These are phyloP conservation scores for Groenewaldozyma salmanticensis DNA, from an alignment of 805 yeast genomes.

Conservation along the genomic window DNA sequence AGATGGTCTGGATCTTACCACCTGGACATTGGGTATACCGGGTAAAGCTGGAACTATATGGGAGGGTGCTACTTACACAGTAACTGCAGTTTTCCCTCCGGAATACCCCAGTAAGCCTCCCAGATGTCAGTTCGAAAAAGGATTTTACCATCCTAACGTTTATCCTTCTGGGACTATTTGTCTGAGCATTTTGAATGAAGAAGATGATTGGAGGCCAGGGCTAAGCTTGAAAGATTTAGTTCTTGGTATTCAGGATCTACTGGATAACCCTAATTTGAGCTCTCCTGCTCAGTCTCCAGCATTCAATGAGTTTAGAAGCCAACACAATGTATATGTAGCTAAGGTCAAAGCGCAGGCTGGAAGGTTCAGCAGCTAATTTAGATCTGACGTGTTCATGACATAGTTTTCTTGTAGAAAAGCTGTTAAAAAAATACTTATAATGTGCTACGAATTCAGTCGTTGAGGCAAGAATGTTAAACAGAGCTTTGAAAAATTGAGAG, in stretches of 20 bases:
- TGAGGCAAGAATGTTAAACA: background rate
- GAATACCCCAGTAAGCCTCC: conserved; percentile 98
- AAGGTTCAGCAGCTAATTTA: background rate
- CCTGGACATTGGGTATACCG: conserved; percentile 94
- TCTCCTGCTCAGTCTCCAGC: conserved; percentile 99
- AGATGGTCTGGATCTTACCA: conserved; percentile 80
- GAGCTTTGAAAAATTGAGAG: no score
- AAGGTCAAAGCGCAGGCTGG: conserved; percentile 71
- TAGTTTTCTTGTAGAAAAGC: background rate
- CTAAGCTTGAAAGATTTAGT: conserved; percentile 82
- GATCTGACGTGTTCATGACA: background rate
- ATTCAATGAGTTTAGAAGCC: conserved; percentile 51
- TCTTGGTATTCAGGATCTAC: conserved; percentile 83
- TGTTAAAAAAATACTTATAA: background rate
- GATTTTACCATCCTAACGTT: conserved; percentile 93
- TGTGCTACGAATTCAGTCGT: background rate
- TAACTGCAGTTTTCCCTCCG: conserved; percentile 67
- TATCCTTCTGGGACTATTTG: conserved; percentile 98
- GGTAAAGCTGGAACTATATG: conserved; percentile 82
- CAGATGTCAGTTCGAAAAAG: conserved; percentile 78
- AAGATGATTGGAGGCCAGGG: conserved; percentile 97
- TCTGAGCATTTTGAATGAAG: conserved; percentile 84
- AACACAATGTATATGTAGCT: conserved; percentile 58
- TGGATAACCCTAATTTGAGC: conserved; percentile 83
- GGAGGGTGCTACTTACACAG: conserved; percentile 85